Percentiles rank a stretch among this genome's conserved stretches.
phyloP scores from a whole-genome alignment of 345 rosid species.

The Clarkia xantiana region DNA sequence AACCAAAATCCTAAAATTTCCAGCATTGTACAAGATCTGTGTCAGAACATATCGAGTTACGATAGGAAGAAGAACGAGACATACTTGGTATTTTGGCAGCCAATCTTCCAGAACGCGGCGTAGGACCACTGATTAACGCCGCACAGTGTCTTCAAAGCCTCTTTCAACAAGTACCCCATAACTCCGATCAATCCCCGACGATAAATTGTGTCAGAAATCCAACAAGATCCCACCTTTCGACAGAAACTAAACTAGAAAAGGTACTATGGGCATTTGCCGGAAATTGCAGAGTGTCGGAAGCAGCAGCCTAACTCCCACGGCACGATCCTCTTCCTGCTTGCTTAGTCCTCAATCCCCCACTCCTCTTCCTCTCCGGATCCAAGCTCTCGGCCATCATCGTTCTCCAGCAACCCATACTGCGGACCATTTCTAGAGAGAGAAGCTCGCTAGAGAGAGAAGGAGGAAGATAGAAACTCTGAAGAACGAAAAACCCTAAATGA shows the following conservation, averaged over 20 bases:
- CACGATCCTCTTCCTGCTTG: constrained; percentile 48
- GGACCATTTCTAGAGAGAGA: background rate
- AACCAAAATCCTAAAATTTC: too few relatives aligned
- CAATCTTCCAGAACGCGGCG: constrained; percentile 95
- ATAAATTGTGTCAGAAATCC: too few relatives aligned
- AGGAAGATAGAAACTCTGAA: background rate
- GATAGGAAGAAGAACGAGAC: background rate
- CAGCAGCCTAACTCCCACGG: constrained; percentile 30
- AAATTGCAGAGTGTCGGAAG: constrained; percentile 2
- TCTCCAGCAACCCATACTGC: constrained; percentile 22
- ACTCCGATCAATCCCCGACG: constrained; percentile 1
- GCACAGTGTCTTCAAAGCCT: constrained; percentile 69
- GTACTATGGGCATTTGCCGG: background rate
- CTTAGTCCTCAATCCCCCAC: constrained; percentile 34
- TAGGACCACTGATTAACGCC: constrained; percentile 65
- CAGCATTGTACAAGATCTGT: too few relatives aligned
- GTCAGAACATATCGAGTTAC: too few relatives aligned
- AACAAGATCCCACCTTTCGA: too few relatives aligned
- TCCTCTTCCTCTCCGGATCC: constrained; percentile 41
- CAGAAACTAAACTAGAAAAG: too few relatives aligned
- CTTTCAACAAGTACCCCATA: constrained; percentile 67
- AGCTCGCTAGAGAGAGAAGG: background rate
- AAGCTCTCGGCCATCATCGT: constrained; percentile 18
- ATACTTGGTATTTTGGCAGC: constrained; percentile 79
- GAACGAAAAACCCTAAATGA: constrained; percentile 4